Base-by-base conservation (phyloP, 2,329 filamentous ascomycete genomes). In the Verticillium klebahnii region DNA sequence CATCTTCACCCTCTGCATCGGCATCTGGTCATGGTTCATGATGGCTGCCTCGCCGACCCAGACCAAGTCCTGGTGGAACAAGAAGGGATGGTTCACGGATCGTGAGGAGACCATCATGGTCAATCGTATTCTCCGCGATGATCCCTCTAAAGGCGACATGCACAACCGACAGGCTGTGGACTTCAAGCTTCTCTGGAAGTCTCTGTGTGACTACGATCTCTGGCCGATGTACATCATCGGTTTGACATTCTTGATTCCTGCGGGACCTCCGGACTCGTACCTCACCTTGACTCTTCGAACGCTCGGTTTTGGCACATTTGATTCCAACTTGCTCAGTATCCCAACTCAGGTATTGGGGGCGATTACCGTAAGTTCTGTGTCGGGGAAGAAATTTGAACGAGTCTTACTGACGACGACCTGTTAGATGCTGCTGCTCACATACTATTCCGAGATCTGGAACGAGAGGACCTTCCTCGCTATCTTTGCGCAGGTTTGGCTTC, bases 161-260 rank as follows among this genome's bases (percentile, higher is more conserved):
- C 82, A 86, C 67, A 86, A 86, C 62, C 79, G 84, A 6, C 77
- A 86, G 68, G 79, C 79, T 0, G 74, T 87, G n/a, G 81, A 79
- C 0, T 72, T 75, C 2, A 73, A 71, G 9, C 73, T 78, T 2
- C 75, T 85, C 1, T 82, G 80, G 77, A 68, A 79, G 17, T 77
- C 79, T 4, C 68, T 85, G 7, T 74, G 72, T 2, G 84, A 86
- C 66, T 87, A 82, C 61, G 82, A 87, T 63, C 74, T 87, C 61
- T 87, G 81, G 81, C 83, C 83, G 0, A 69, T 85, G 7, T 86
- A 86, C 63, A 59, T 80, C 5, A 74, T 84, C 17, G 82, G 82
- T 1, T 67, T 84, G 1, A 69, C 77, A 0, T 78, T 77, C 56
- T 76, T 78, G 50, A 81, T 85, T 6, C 83, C 83, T 0, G 70